Evolutionary conservation across 1,284 basidiomycete genomes (phyloP).

Genomic region (Ustanciosporium gigantosporum): DNA sequence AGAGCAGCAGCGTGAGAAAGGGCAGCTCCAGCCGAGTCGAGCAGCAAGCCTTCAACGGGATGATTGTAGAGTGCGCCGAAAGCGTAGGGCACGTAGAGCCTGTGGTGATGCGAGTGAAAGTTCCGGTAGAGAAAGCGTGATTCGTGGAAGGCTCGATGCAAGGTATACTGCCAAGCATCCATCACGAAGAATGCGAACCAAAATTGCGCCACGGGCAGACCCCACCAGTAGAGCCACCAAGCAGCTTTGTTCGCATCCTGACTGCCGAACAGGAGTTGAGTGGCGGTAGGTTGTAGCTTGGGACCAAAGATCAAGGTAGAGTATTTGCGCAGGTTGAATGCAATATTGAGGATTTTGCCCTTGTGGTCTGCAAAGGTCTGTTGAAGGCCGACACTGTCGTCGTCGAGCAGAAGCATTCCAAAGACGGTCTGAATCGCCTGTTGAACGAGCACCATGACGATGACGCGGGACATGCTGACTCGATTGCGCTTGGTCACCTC

Average conservation of each 20-base stretch:
- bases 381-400: constrained; percentile 58
- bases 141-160: constrained; percentile 88
- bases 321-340: constrained; percentile 9
- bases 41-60: constrained; percentile 83
- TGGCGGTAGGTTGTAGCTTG: constrained; percentile 3
- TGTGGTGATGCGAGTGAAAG: constrained; percentile 92
- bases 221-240: constrained; percentile 91
- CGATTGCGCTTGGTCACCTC: constrained; percentile 80
- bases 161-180: constrained; percentile 98
- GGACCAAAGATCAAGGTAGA: constrained; percentile 9
- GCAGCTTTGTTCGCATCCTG: constrained; percentile 60
- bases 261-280: constrained; percentile 22
- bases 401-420: constrained; percentile 73
- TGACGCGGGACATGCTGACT: constrained; percentile 72
- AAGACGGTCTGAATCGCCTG: constrained; percentile 81
- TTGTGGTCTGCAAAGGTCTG: constrained; percentile 65
- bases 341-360: constrained; percentile 22
- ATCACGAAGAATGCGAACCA: constrained; percentile 84
- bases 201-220: constrained; percentile 76
- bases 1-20: constrained; percentile 73
- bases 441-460: constrained; percentile 79
- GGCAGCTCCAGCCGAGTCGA: constrained; percentile 82
- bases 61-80: constrained; percentile 98
- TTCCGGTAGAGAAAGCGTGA: constrained; percentile 89
- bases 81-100: constrained; percentile 94